Evolutionary conservation across 1,284 basidiomycete genomes (phyloP), one percentile per base, ranked within the genome.

Genomic region (Golubevia pallescens): DNA sequence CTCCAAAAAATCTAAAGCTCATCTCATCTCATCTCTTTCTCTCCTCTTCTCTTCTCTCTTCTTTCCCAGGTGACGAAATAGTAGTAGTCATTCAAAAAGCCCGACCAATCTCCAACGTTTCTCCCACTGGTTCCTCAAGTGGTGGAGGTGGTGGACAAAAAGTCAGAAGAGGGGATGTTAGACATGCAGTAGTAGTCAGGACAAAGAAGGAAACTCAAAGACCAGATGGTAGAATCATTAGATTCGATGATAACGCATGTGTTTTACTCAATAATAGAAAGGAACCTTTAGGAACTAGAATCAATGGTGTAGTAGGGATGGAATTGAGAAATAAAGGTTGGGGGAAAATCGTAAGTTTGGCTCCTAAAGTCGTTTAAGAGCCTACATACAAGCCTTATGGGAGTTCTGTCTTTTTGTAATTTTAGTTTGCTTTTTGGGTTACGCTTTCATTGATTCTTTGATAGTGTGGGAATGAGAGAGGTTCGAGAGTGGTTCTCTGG

Each of bases 191-290:
- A 72, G 93, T 99, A 67, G 95, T 99, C 16, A 91, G 96, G 60
- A 96, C 94, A 13, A 90, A 91, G 77, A 95, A 95, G 86, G 87
- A 91, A 57, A 91, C 92, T 8, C 89, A 90, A 54, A 88, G 94
- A 80, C 92, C 94, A n/a, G 94, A 97, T 86, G 95, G 94, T 3
- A 89, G 93, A 13, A 88, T 90, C 72, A 89, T 95, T 78, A 90
- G 93, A 60, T 99, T 99, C 87, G 97, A 99, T 87, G 97, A 99
- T 89, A 98, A 98, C 83, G 97, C 97, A 0, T 95, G 92, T 38
- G 95, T 99, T 1, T 87, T 99, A 32, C 87, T 99, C 68, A 99
- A 99, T 87, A 94, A 94, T 88, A 98, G 97, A 88, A 91, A 92
- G 76, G 96, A 99, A 87, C 94, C 98, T 91, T 86, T 98, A 68